These are phyloP conservation scores for Moniliella sp. DNA, from an alignment of 1,284 basidiomycete genomes.

Conservation along the genomic window DNA sequence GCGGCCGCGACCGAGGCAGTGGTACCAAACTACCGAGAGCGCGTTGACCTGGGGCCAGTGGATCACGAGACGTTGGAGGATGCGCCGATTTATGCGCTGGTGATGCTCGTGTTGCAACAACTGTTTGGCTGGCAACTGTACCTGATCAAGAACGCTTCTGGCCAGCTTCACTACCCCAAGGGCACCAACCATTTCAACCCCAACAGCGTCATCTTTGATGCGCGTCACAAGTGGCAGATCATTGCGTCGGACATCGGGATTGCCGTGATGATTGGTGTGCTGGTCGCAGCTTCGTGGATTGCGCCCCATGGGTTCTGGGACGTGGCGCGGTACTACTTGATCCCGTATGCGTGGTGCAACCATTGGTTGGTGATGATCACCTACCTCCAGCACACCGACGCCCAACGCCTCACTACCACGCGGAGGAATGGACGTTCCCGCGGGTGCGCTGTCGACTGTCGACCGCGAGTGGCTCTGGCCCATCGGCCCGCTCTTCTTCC, in stretches of 20 bases:
- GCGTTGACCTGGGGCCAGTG: slow-evolving; percentile 12
- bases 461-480: slow-evolving; percentile 63
- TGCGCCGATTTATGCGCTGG: slow-evolving; percentile 60
- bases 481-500: slow-evolving; percentile 38
- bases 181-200: slow-evolving; percentile 70
- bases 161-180: slow-evolving; percentile 69
- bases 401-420: slow-evolving; percentile 78
- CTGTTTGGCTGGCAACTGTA: slow-evolving; percentile 70
- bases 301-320: slow-evolving; percentile 47
- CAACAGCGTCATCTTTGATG: slow-evolving; percentile 59
- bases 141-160: slow-evolving; percentile 62
- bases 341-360: slow-evolving; percentile 71
- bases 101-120: slow-evolving; percentile 48
- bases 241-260: slow-evolving; percentile 68
- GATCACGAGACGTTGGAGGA: slow-evolving; percentile 65
- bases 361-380: slow-evolving; percentile 37
- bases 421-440: slow-evolving; percentile 71
- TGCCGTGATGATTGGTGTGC: slow-evolving; percentile 46
- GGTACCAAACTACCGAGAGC: slow-evolving; percentile 1
- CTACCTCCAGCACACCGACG: slow-evolving; percentile 81
- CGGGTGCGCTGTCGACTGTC: slow-evolving; percentile 83
- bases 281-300: slow-evolving; percentile 43
- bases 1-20: too few species aligned
- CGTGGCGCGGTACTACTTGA: slow-evolving; percentile 59
- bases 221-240: slow-evolving; percentile 52